A percentile compares a stretch with the other conserved stretches of the same genome.
Evolutionary conservation across 768 basidiomycete species (phyloP).

Genomic region (Collybia sp.): DNA sequence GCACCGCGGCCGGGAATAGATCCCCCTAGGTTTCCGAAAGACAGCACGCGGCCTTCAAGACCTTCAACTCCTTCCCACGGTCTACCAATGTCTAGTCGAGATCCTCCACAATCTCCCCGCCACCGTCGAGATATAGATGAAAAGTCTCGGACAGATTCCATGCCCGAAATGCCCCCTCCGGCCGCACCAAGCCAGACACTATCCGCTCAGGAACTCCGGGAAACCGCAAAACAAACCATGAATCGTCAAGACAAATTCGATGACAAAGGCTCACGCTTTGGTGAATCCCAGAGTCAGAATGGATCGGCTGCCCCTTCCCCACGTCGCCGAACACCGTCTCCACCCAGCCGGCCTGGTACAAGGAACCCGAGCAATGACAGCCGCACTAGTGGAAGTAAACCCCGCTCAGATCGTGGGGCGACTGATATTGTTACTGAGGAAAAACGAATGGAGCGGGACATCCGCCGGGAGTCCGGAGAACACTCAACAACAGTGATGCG

Average conservation of each 20-base stretch:
- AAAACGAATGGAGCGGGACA: constrained; percentile 48
- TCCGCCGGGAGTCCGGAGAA: constrained; percentile 40
- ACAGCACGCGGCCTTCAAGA: constrained; percentile 17
- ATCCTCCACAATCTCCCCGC: constrained; percentile 34
- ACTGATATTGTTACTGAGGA: constrained; percentile 48
- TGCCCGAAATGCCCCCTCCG: constrained; percentile 73
- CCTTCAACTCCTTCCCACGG: constrained; percentile 13
- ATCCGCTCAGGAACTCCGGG: constrained; percentile 75
- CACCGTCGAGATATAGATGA: constrained; percentile 35
- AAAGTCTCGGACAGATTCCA: constrained; percentile 28
- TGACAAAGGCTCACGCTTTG: constrained; percentile 10
- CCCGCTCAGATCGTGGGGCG: constrained; percentile 45
- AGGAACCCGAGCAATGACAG: constrained; percentile 71
- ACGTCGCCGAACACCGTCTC: constrained; percentile 61
- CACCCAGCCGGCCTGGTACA: constrained; percentile 60
- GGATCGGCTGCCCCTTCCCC: constrained; percentile 56
- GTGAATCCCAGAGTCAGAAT: constrained; percentile 42
- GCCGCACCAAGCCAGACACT: constrained; percentile 71
- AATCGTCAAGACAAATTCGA: constrained; percentile 32
- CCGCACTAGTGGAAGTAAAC: constrained; percentile 62
- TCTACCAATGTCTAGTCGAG: constrained; percentile 12
- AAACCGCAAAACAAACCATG: constrained; percentile 71
- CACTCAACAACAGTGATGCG: constrained; percentile 32
- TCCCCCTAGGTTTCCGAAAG: constrained; percentile 17
- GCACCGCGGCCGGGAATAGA: constrained; percentile 6